Evolutionary conservation across 495 filamentous ascomycete species (phyloP).

Genomic region (Podospora fimiseda): DNA sequence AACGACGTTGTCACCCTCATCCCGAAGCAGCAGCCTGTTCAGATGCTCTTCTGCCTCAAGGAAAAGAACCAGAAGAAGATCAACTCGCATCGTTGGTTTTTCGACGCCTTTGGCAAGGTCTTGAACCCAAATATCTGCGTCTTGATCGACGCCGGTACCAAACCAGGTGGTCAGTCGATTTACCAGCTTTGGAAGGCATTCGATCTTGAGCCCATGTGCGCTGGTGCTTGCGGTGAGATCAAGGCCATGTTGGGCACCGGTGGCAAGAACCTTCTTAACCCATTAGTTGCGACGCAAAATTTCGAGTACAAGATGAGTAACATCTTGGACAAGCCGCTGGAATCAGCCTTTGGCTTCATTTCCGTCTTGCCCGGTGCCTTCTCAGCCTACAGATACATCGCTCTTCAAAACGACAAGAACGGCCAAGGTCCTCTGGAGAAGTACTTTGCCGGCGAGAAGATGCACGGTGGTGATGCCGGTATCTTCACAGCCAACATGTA

Average conservation of each 20-base stretch:
- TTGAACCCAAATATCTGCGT: constrained; percentile 95
- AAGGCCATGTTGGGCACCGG: constrained; percentile 92
- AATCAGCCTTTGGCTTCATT: constrained; percentile 98
- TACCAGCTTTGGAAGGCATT: constrained; percentile 99
- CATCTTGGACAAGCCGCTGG: constrained; percentile 95
- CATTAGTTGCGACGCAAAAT: constrained; percentile 93
- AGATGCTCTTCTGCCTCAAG: constrained; percentile 98
- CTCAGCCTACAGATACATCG: constrained; percentile 91
- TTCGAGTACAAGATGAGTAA: constrained; percentile 99
- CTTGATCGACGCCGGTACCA: constrained; percentile 92
- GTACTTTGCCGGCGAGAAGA: constrained; percentile 96
- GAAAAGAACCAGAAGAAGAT: constrained; percentile 99
- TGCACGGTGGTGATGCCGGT: constrained; percentile 89
- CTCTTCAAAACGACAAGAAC: constrained; percentile 92
- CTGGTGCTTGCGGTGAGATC: constrained; percentile 96
- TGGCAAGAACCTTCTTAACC: constrained; percentile 86
- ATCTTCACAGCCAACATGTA: constrained; percentile 99
- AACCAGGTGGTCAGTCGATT: constrained; percentile 85
- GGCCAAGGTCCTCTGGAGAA: constrained; percentile 90
- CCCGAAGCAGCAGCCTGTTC: constrained; percentile 72
- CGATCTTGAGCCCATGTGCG: constrained; percentile 94
- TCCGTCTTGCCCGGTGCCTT: constrained; percentile 95
- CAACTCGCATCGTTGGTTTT: constrained; percentile 99
- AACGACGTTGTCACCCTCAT: constrained; percentile 80
- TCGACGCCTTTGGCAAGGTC: constrained; percentile 91